Base-by-base conservation (phyloP, 2,329 filamentous ascomycete genomes). In the Rachicladosporium sp. region DNA sequence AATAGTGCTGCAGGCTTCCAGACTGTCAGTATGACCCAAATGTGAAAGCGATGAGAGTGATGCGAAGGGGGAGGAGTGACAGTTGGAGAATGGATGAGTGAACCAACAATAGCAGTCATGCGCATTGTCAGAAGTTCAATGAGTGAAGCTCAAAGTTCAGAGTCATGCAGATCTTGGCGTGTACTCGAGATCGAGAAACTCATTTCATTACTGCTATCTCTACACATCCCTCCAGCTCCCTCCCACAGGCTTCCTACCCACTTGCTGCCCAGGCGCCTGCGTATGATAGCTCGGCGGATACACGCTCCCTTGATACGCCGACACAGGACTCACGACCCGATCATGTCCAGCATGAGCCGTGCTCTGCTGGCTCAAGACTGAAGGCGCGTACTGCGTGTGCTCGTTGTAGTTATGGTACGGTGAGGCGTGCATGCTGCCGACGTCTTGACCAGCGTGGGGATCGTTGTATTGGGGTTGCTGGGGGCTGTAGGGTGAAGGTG, bases 151-250 rank as follows among this genome's bases (percentile, higher is more conserved):
- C 15, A 19, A 19, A 19, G 15, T 19, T 19, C 15, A 19, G 15
- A 19, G 15, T 19, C 15, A 19, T 19, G 15, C 15, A 19, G 15
- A 19, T 19, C 15, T 19, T 19, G 15, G 15, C 15, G 15, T 19
- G 15, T 19, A 19, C 15, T 19, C 15, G 5, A 19, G 5, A n/a
- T n/a, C n/a, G n/a, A n/a, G n/a, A n/a, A n/a, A n/a, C n/a, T n/a
- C 15, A 19, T 19, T 19, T 19, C 15, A 19, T 19, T 19, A 19
- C 15, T 19, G 15, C 15, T 19, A 19, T 19, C 15, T 19, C 15
- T 42, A 58, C 9, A 59, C 41, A 41, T 60, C 58, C 43, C 54
- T 47, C 55, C 55, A 60, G 21, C 43, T 51, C 19, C 56, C 56
- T 34, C 53, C 50, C 31, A 58, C 54, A 6, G 58, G 56, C 44